A percentile compares a stretch with the other conserved stretches of the same genome.
These are phyloP conservation scores for Solanum ossicruentum DNA, from an alignment of 257 asterid species.

Conservation along the genomic window DNA sequence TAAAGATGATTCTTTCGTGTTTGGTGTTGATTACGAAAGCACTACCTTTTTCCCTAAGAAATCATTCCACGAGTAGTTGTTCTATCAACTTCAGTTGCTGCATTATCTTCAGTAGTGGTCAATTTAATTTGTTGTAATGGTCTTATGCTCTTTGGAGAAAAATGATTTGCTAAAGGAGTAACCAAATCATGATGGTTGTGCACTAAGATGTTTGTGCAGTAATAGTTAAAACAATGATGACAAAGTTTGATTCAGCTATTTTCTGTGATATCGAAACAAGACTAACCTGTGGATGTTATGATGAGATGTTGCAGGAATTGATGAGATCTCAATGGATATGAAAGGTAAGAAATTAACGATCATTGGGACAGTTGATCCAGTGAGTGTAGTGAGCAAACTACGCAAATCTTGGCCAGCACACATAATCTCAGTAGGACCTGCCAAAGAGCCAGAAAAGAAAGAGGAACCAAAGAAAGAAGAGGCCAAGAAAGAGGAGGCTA, in stretches of 20 bases:
- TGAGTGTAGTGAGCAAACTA: constrained; percentile 61
- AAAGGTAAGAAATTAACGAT: constrained; percentile 63
- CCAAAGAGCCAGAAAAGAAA: constrained; percentile 69
- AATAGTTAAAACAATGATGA: background rate
- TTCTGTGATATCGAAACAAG: background rate
- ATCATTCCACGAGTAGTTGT: background rate
- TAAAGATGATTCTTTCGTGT: background rate
- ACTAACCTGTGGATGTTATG: background rate
- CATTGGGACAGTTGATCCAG: constrained; percentile 82
- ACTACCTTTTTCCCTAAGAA: background rate
- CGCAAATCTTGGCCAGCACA: constrained; percentile 59
- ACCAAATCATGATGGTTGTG: background rate
- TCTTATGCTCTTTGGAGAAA: background rate
- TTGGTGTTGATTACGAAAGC: background rate
- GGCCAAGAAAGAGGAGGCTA: constrained; percentile 47
- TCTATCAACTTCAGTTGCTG: background rate
- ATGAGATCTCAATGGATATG: constrained; percentile 55
- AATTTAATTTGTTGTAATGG: background rate
- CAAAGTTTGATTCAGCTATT: background rate
- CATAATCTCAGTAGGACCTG: constrained; percentile 69
- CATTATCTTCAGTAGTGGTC: background rate
- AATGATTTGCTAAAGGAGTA: background rate
- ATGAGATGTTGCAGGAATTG: constrained; percentile 37
- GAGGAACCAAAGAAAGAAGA: constrained; percentile 84
- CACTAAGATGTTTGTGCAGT: background rate